These are phyloP conservation scores for Zygosaccharomyces rouxii DNA, from an alignment of 805 yeast species.

Conservation along the genomic window DNA sequence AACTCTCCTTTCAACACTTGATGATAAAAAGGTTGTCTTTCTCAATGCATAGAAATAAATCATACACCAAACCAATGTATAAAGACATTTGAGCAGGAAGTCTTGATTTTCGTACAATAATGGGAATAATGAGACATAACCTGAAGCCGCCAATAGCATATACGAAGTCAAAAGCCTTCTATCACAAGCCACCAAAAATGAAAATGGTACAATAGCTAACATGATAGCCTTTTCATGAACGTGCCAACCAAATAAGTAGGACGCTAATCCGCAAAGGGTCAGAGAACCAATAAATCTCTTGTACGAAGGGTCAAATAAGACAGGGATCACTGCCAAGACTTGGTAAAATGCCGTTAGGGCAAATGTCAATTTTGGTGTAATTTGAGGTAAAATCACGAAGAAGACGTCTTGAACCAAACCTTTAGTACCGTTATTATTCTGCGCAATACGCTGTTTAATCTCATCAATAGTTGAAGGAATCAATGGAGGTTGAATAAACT, in stretches of 20 bases:
- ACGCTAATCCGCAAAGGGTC: conserved; percentile 85
- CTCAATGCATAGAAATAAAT: conserved; percentile 68
- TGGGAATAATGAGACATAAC: conserved; percentile 86
- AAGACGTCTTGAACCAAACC: conserved; percentile 91
- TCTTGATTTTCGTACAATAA: conserved; percentile 76
- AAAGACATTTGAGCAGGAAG: conserved; percentile 67
- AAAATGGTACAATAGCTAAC: conserved; percentile 80
- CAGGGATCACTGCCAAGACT: conserved; percentile 66
- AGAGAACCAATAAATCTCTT: conserved; percentile 78
- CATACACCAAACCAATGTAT: conserved; percentile 82
- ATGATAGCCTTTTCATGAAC: conserved; percentile 98
- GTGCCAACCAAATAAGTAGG: conserved; percentile 96
- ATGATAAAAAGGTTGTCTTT: conserved; percentile 52
- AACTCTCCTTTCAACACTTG: conserved; percentile 42
- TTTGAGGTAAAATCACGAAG: conserved; percentile 74
- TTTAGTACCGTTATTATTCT: conserved; percentile 53
- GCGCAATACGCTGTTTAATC: conserved; percentile 31
- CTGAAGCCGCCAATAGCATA: conserved; percentile 68
- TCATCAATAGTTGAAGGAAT: conserved; percentile 31
- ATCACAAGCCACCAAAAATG: conserved; percentile 69
- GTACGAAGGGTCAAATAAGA: conserved; percentile 65
- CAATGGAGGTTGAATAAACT: conserved; percentile 34
- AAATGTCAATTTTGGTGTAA: conserved; percentile 74
- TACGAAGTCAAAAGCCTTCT: conserved; percentile 68
- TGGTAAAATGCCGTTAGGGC: conserved; percentile 81